Evolutionary conservation across 768 basidiomycete species (phyloP).

Genomic region (Pluteus cervinus): DNA sequence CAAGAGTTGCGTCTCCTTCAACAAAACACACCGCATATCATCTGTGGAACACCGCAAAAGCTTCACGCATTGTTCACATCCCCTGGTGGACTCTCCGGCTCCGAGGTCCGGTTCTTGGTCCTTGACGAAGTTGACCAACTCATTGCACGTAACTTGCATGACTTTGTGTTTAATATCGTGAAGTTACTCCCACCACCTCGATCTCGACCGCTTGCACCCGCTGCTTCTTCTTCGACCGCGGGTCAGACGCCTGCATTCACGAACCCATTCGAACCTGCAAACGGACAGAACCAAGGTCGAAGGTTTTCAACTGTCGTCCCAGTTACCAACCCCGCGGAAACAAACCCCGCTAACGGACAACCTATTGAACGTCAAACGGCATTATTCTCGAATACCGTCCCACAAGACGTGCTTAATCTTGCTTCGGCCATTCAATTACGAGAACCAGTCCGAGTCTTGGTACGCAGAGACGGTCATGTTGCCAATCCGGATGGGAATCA

Average conservation of each 20-base stretch:
- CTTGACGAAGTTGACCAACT: constrained; percentile 98
- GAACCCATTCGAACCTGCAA: constrained; percentile 26
- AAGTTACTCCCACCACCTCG: constrained; percentile 88
- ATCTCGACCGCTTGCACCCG: constrained; percentile 53
- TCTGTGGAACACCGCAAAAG: constrained; percentile 97
- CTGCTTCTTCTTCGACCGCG: constrained; percentile 25
- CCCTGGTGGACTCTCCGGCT: constrained; percentile 69
- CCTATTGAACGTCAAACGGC: constrained; percentile 82
- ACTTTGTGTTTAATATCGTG: constrained; percentile 90
- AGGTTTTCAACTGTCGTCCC: constrained; percentile 56
- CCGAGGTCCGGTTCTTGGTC: constrained; percentile 89
- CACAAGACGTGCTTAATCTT: constrained; percentile 95
- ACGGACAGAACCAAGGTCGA: constrained; percentile 36
- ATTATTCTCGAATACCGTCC: constrained; percentile 97
- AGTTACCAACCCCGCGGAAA: constrained; percentile 36
- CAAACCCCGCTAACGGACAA: constrained; percentile 16
- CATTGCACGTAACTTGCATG: constrained; percentile 94
- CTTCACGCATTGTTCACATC: constrained; percentile 86
- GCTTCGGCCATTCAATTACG: constrained; percentile 89
- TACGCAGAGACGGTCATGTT: constrained; percentile 84
- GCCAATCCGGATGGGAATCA: constrained; percentile 59
- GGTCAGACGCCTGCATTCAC: constrained; percentile 40
- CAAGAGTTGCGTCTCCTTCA: constrained; percentile 82
- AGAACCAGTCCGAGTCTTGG: constrained; percentile 97
- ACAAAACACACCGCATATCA: constrained; percentile 90